phyloP scores from a whole-genome alignment of 2,329 filamentous ascomycete genomes.

The Pseudogymnoascus sp. region DNA sequence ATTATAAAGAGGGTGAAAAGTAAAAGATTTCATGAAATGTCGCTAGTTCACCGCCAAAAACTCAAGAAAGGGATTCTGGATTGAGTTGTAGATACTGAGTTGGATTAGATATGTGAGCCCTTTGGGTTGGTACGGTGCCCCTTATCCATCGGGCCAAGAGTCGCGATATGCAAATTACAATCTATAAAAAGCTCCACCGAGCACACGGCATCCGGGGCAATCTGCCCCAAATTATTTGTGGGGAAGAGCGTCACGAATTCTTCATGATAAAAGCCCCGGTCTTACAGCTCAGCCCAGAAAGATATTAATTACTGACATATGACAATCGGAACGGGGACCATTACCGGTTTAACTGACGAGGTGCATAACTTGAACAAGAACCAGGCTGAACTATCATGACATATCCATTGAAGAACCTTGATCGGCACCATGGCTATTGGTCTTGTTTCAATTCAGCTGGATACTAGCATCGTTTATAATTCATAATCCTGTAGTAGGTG shows the following conservation, averaged over 20 bases:
- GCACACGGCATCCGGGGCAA: conserved; percentile 4
- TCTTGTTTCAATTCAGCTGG: neutral
- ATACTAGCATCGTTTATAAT: neutral
- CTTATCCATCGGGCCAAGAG: conserved; percentile 6
- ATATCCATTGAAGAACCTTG: neutral
- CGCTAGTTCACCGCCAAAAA: neutral
- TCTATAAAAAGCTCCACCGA: conserved; percentile 6
- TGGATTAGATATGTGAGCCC: conserved; percentile 7
- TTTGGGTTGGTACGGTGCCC: neutral
- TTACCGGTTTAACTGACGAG: neutral
- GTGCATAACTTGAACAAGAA: neutral
- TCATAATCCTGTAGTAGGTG: neutral
- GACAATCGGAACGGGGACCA: neutral
- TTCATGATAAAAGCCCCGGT: neutral
- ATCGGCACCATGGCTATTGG: neutral
- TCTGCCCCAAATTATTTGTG: conserved; percentile 6
- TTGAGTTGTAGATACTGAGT: conserved; percentile 2
- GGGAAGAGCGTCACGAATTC: conserved; percentile 3
- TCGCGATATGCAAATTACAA: conserved; percentile 7
- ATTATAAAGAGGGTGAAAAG: conserved; percentile 1
- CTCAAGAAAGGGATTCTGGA: neutral
- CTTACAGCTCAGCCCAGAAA: neutral
- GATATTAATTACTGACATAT: conserved; percentile 2
- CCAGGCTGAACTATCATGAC: neutral
- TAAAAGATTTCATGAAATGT: neutral